These are phyloP conservation scores for Adansonia madagascariensis DNA, from an alignment of 441 rosid species.

Conservation along the genomic window DNA sequence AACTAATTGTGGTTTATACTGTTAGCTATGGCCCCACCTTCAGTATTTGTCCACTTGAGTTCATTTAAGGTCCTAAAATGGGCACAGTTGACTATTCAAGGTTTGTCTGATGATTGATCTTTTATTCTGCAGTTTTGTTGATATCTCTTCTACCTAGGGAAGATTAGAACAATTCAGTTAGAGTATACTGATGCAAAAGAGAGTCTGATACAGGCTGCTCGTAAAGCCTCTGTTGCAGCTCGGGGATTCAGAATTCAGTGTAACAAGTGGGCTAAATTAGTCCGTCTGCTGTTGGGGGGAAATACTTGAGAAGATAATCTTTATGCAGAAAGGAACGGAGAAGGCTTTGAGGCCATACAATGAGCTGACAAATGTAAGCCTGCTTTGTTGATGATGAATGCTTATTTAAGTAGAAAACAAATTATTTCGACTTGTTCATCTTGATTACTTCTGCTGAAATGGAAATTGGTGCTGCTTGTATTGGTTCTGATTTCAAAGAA, in stretches of 20 bases:
- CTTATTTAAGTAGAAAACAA: background rate
- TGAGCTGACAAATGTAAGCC: conserved; percentile 65
- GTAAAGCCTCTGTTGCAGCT: conserved; percentile 36
- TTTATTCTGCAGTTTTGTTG: conserved; percentile 57
- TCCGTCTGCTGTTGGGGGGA: conserved; percentile 60
- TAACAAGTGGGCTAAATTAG: conserved; percentile 56
- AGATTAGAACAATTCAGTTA: conserved; percentile 66
- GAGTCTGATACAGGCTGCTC: conserved; percentile 64
- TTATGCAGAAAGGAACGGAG: conserved; percentile 67
- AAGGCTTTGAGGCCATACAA: conserved; percentile 65
- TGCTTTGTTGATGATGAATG: background rate
- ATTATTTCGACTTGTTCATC: background rate
- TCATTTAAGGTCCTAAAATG: background rate
- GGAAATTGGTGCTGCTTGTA: background rate
- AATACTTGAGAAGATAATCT: conserved; percentile 59
- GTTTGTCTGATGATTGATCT: conserved; percentile 7
- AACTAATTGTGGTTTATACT: background rate
- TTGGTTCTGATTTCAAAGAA: background rate
- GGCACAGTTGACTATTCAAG: background rate
- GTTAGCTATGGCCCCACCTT: background rate
- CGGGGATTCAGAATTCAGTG: conserved; percentile 7
- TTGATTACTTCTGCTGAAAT: background rate
- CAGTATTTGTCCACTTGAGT: background rate
- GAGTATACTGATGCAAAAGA: conserved; percentile 73
- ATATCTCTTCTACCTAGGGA: conserved; percentile 68